Base-by-base conservation (phyloP, 2,329 filamentous ascomycete genomes). In the Colletotrichum ledebouriae region DNA sequence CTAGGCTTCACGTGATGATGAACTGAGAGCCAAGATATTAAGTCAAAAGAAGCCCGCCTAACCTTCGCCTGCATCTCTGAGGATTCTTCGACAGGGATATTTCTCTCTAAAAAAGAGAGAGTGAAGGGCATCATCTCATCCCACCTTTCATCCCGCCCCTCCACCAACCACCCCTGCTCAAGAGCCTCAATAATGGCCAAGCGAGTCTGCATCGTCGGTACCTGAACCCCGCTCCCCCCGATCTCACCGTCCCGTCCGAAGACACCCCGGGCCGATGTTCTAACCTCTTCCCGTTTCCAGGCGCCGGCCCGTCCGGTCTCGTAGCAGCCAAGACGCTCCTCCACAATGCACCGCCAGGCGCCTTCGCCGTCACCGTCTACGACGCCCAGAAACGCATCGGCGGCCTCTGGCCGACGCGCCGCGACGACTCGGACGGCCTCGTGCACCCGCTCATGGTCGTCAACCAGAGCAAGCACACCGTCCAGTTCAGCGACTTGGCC, bases 401-500 rank as follows among this genome's bases (percentile, higher is more conserved):
- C 11, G 93, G 93, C 0, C 86, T 96, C n/a, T 97, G 93, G 93
- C 90, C 91, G 3, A 79, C 82, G 1, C 77, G 78, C 12, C 83
- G 81, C 60, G 72, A 79, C 2, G 88, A 89, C 61, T 72, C 70
- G n/a, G 78, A 72, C 1, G 84, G 87, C 2, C 79, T 87, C 44
- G 79, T 91, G 15, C 88, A 91, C 70, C 91, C 90, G 9, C 84
- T 91, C 59, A 92, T 92, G 84, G 83, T 87, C 15, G 87, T 87
- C 4, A 97, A 97, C 76, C 88, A 94, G 73, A 94, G 91, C 79
- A 87, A 86, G 52, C 93, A 94, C 77, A 93, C 92, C 0, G 89
- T 96, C 71, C 86, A 87, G 73, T 90, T 90, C 73, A 89, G 87
- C 71, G 93, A 95, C 75, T 77, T 93, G 25, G 86, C 91, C 6